Conservation (phyloP, 179 eudicot genomes). For the Beta corolliflora region DNA sequence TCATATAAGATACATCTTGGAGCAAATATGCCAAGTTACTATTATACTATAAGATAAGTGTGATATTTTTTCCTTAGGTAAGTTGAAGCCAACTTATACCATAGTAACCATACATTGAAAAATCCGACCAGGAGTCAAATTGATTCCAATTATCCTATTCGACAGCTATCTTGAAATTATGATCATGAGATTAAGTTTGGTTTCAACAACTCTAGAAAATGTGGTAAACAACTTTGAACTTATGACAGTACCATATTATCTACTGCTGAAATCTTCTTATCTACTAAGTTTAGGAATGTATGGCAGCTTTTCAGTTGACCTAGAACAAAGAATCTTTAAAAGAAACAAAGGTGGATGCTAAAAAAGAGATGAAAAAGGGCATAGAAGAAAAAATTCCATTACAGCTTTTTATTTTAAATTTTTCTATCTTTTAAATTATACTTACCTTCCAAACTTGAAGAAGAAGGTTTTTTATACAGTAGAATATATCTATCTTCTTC, state of each 20-base stretch:
- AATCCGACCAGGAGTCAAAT: too few species aligned
- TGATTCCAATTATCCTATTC: too few species aligned
- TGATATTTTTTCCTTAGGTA: too few species aligned
- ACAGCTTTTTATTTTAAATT: neutral
- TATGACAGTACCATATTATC: neutral
- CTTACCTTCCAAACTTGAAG: conserved; percentile 5
- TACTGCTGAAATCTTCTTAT: neutral
- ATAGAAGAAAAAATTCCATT: neutral
- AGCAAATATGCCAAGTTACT: too few species aligned
- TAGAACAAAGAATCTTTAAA: conserved; percentile 16
- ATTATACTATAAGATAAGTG: too few species aligned
- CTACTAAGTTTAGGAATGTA: conserved; percentile 3
- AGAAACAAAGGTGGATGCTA: conserved; percentile 6
- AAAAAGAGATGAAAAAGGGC: neutral
- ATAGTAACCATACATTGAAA: too few species aligned
- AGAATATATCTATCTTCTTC: neutral
- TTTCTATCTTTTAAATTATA: neutral
- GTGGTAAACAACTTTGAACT: conserved; percentile 3
- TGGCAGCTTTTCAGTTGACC: conserved; percentile 35
- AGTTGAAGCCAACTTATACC: too few species aligned
- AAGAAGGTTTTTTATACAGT: neutral
- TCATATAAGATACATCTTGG: too few species aligned
- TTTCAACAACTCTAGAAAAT: conserved; percentile 19
- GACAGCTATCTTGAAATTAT: neutral
- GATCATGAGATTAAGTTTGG: conserved; percentile 12